phyloP scores from a whole-genome alignment of 2,329 filamentous ascomycete genomes.

The Diaporthe sp. region DNA sequence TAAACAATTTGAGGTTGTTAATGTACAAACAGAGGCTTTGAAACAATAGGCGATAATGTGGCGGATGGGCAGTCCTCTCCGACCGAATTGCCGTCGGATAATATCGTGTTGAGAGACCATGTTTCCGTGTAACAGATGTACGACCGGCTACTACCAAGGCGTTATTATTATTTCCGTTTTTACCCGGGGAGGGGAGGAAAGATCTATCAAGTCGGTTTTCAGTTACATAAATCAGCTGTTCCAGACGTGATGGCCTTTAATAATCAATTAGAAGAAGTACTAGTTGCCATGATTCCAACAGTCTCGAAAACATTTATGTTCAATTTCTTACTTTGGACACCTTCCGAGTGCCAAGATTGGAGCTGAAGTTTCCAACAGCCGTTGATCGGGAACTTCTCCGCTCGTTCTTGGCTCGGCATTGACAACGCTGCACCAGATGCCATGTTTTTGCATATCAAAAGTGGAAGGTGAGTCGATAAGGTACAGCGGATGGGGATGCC shows the following conservation, averaged over 20 bases:
- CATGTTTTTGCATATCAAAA: neutral
- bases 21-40: no score
- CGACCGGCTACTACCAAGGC: no score
- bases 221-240: neutral
- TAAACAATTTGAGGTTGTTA: no score
- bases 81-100: no score
- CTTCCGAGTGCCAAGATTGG: neutral
- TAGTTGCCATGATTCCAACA: neutral
- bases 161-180: no score
- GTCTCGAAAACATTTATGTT: neutral
- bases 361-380: neutral
- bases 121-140: no score
- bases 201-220: no score
- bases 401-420: neutral
- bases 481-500: neutral
- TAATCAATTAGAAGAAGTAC: neutral
- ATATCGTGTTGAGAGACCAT: no score
- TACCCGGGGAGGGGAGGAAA: no score
- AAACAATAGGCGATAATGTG: no score
- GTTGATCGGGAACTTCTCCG: neutral
- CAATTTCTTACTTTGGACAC: neutral
- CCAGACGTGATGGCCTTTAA: neutral
- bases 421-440: neutral
- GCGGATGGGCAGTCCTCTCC: no score
- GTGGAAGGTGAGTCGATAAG: neutral